These are phyloP conservation scores for Astrocystis sublimbata DNA, from an alignment of 495 filamentous ascomycete genomes.

Conservation along the genomic window DNA sequence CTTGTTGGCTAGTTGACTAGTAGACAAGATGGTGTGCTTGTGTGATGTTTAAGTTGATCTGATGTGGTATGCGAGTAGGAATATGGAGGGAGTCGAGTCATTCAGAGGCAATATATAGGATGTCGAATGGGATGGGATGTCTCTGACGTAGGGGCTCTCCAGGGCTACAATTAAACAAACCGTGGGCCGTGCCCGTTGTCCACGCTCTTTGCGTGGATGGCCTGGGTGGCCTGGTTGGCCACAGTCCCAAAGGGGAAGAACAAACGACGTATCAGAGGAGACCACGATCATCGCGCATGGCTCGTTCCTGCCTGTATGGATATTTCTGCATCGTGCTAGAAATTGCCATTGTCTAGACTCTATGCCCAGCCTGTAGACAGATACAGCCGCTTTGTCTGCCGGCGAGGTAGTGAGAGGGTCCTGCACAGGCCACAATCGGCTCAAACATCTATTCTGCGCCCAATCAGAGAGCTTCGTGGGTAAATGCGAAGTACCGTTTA, in stretches of 20 bases:
- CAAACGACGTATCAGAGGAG: conserved; percentile 16
- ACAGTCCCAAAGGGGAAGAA: neutral
- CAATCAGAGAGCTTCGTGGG: neutral
- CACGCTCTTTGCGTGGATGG: neutral
- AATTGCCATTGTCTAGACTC: neutral
- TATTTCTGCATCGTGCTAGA: neutral
- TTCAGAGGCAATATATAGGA: neutral
- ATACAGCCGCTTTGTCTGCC: neutral
- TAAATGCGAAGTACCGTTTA: neutral
- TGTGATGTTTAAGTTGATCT: conserved; percentile 14
- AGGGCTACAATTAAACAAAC: neutral
- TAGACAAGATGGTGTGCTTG: neutral
- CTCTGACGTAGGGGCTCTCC: conserved; percentile 16
- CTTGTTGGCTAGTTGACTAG: neutral
- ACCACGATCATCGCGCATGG: conserved; percentile 11
- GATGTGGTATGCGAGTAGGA: neutral
- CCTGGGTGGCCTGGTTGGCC: neutral
- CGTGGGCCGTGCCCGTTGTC: neutral
- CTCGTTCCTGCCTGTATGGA: neutral
- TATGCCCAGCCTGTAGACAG: neutral
- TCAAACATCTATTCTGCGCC: conserved; percentile 8
- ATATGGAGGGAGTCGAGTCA: neutral
- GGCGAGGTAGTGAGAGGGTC: neutral
- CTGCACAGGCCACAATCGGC: neutral
- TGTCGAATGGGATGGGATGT: neutral